Base-by-base conservation (phyloP, 2,329 filamentous ascomycete species). In the Xylogone sp. region DNA sequence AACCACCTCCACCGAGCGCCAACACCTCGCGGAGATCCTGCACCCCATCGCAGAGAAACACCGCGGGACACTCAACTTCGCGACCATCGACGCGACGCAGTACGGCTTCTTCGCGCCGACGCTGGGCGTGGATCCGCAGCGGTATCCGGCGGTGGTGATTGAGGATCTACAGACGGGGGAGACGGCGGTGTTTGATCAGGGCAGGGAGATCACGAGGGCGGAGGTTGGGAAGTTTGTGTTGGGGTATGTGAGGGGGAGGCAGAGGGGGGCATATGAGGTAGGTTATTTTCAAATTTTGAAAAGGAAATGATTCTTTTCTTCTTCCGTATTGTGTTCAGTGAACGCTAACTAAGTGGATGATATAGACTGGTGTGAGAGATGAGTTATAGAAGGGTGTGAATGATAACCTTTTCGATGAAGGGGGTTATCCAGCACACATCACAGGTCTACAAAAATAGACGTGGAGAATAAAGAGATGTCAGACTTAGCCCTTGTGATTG, bases 61-160 rank as follows among this genome's bases (percentile, higher is more conserved):
- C 72, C 86, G 83, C 73, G 83, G 84, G 63, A 75, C 74, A 62
- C 75, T 87, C 70, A 87, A 85, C 75, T 83, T 88, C 67, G 84
- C 83, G 45, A 86, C 83, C 61, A 86, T 87, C 60, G 84, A 88
- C 64, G 83, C 84, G 53, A 81, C 79, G 69, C 74, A 82, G 47
- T 87, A 84, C 64, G 83, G 84, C 60, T 51, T 54, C 34, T 46
- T 54, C 8, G 48, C 52, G 2, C 20, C 50, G 19, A 39, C 48
- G 3, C 45, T 54, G 2, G 46, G 46, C 27, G 47, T 43, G n/a
- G 20, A 43, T 31, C 22, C 20, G 8, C 7, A 49, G 27, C 34
- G 42, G 21, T 22, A 29, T 22, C 42, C 47, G 4, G 42, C 47
- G 12, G 47, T 42, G 31, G 27, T 13, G 8, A 19, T 44, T 31